Base-by-base conservation (phyloP, 2,329 filamentous ascomycete species). In the Penicillium sp. region DNA sequence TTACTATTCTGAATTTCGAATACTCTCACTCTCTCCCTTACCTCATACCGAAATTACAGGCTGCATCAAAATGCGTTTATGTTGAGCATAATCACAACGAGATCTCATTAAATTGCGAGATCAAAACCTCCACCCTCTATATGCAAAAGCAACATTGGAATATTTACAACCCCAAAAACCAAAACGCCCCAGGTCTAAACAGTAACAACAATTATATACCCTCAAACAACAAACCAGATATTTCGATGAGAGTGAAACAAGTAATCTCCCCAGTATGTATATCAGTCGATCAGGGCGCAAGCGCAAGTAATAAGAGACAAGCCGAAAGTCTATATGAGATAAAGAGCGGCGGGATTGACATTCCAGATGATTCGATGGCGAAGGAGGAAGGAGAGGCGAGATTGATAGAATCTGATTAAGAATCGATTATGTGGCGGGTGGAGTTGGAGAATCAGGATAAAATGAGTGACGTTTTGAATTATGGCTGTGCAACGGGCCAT, bases 401-500 rank as follows among this genome's bases (percentile, higher is more conserved):
- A 35, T 52, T 26, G 29, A 45, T n/a, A 23, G 45, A 23, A 49
- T 14, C 19, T 6, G 23, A 46, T 25, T 33, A 25, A 26, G 42
- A 25, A 39, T n/a, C 14, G 26, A 45, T 23, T 46, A 46, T 46
- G 35, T 23, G 23, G 42, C 27, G 27, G 14, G 42, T 45, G 27
- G 50, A 19, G 50, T 26, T 21, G 16, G 19, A 29, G 26, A 44
- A 52, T 43, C 27, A 21, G 26, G 19, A 19, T 33, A 45, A 16
- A 33, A 14, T 44, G 50, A 33, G 42, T 44, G 43, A 35, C 42
- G 27, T 25, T 37, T 43, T 26, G 25, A 16, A 53, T 65, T 39
- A 67, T 25, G 61, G 54, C 43, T 65, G 58, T 16, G 65, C 64
- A 29, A 71, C 61, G 31, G 71, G 71, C 71, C 71, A 73, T 39